Conservation (phyloP, 257 asterid species). For the Osmanthus fragrans region DNA sequence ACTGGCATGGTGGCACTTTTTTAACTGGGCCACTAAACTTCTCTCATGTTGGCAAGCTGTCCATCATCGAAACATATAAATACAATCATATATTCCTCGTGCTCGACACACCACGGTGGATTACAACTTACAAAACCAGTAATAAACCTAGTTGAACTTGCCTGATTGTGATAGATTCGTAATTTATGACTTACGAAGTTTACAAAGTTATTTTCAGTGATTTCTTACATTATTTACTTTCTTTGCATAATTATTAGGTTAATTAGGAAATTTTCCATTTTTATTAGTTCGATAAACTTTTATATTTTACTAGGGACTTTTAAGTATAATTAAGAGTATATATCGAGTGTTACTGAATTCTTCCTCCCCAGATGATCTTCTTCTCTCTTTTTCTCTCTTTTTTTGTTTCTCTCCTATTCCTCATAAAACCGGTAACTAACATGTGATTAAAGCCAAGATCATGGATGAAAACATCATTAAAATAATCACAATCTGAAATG, state of each 20-base stretch:
- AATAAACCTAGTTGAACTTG: background rate
- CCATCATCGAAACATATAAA: conserved; percentile 9
- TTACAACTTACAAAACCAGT: background rate
- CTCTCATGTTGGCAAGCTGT: conserved; percentile 10
- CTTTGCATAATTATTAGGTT: background rate
- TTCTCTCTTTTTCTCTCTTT: background rate
- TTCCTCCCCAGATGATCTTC: background rate
- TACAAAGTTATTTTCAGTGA: background rate
- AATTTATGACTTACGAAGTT: background rate
- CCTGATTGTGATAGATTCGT: background rate
- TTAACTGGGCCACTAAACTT: background rate
- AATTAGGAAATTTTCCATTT: background rate
- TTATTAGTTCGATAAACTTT: no score
- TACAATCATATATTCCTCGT: conserved; percentile 10
- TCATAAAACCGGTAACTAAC: background rate
- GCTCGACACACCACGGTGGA: background rate
- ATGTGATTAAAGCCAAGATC: conserved; percentile 13
- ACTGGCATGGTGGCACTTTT: conserved; percentile 7
- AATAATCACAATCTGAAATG: conserved; percentile 18
- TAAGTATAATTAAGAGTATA: background rate
- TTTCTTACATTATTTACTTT: background rate
- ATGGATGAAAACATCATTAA: conserved; percentile 6
- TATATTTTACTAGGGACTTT: no score
- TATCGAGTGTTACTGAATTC: background rate
- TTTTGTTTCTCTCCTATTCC: background rate